Conservation (phyloP, 139 green algal species). For the Deuterostichococcus epilithicus region DNA sequence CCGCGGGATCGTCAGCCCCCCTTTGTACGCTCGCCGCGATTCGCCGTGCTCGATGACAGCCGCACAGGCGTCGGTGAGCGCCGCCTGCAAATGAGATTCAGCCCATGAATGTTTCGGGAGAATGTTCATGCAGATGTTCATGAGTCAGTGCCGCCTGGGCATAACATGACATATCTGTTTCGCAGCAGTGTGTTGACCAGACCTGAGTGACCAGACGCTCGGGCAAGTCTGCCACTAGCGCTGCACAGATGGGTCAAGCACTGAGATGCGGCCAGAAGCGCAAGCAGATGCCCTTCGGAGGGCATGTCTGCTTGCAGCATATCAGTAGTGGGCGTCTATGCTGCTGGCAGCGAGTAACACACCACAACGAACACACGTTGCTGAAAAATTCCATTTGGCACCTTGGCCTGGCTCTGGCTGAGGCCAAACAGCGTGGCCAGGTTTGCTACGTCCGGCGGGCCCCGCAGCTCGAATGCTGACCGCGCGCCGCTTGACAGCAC, state of each 20-base stretch:
- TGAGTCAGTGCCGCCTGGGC: background rate
- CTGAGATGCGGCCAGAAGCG: too few relatives aligned
- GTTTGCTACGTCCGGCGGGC: slow-evolving; percentile 55
- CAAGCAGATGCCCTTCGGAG: background rate
- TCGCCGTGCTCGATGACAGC: slow-evolving; percentile 29
- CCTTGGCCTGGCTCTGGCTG: slow-evolving; percentile 42
- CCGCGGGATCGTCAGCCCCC: slow-evolving; percentile 16
- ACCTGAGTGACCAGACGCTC: too few relatives aligned
- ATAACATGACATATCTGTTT: too few relatives aligned
- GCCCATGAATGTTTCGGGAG: background rate
- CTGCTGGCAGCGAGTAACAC: background rate
- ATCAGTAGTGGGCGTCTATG: background rate
- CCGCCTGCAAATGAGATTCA: slow-evolving; percentile 7
- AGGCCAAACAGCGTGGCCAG: slow-evolving; percentile 56
- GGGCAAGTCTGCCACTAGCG: too few relatives aligned
- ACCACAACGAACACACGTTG: background rate
- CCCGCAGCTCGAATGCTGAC: slow-evolving; percentile 50
- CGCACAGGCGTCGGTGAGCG: slow-evolving; percentile 15
- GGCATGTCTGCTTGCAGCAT: background rate
- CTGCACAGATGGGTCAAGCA: too few relatives aligned
- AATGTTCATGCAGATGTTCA: background rate
- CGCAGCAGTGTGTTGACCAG: too few relatives aligned
- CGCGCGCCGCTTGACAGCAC: slow-evolving; percentile 54
- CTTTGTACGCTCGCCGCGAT: slow-evolving; percentile 24
- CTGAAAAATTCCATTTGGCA: background rate